Percentiles rank a stretch among this genome's conserved stretches.
These are phyloP conservation scores for Fragaria iinumae DNA, from an alignment of 306 rosid genomes.

Conservation along the genomic window DNA sequence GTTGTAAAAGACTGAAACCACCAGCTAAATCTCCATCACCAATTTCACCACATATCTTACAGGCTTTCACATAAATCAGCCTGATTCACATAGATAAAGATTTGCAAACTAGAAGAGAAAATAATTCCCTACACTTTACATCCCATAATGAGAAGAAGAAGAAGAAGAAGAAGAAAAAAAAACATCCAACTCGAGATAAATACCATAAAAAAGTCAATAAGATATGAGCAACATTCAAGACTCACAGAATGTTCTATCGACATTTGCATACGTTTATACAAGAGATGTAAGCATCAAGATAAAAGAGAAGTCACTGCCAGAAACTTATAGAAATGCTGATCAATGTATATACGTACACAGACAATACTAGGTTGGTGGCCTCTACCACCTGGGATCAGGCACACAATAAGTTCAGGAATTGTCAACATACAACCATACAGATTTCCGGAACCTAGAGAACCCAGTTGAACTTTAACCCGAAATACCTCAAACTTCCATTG, in stretches of 20 bases:
- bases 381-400: not conserved
- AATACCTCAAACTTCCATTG: not conserved
- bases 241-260: not conserved
- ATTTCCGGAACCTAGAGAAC: conserved; percentile 1
- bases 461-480: not conserved
- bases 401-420: not conserved
- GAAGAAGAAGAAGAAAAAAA: not conserved
- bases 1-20: not conserved
- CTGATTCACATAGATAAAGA: not conserved
- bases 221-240: not conserved
- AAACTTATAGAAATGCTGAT: not conserved
- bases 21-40: not conserved
- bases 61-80: not conserved
- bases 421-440: not conserved
- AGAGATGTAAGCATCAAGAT: not conserved
- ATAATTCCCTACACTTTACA: not conserved
- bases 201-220: not conserved
- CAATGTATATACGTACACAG: not conserved
- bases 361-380: not conserved
- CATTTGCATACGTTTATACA: not conserved
- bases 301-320: not conserved
- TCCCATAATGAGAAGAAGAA: not conserved
- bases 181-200: not conserved
- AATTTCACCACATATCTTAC: not conserved
- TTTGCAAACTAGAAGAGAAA: not conserved